Evolutionary conservation across 768 basidiomycete species (phyloP), one percentile per base, ranked within the genome.

Genomic region (Cyclocybe cylindracea): DNA sequence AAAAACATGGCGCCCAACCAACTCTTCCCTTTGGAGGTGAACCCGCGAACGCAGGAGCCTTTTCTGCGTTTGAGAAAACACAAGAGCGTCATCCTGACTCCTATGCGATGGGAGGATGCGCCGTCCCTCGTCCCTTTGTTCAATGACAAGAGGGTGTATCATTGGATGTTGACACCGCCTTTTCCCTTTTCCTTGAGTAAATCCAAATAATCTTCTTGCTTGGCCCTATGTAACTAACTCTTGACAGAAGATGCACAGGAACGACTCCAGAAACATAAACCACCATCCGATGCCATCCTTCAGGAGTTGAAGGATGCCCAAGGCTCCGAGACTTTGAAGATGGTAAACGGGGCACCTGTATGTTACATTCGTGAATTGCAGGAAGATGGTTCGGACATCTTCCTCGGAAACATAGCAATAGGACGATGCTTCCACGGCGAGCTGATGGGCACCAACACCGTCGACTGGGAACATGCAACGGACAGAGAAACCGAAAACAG

Each of bases 21-120:
- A 50, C 56, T 70, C 10, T 61, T 67, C 38, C 79, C 79, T 0
- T 71, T 80, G 7, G 69, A 76, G 61, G 53, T 71, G 44, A 72
- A 80, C 48, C 48, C 69, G 2, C 46, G 48, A 19, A 80, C 77
- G 1, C 74, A 74, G 39, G 83, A 85, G 56, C 78, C 76, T 1
- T 84, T 79, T 59, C 68, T 86, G 10, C 80, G 78, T 24, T 73
- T 86, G 39, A 69, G 75, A 4, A 56, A 65, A 32, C 82, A 82
- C 31, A 68, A 71, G 44, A 73, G 78, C 53, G 79, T 86, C 46
- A 76, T 85, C 52, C 50, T 85, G 37, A 85, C 83, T 1, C 75
- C 82, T 14, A 78, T 77, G 9, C 79, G 84, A 31, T 39, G 60
- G 19, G 66, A 62, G 35, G 82, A 85, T 57, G 72, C 66, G 14